These are phyloP conservation scores for Neocatenulostroma microsporum DNA, from an alignment of 2,329 filamentous ascomycete genomes.

Conservation along the genomic window DNA sequence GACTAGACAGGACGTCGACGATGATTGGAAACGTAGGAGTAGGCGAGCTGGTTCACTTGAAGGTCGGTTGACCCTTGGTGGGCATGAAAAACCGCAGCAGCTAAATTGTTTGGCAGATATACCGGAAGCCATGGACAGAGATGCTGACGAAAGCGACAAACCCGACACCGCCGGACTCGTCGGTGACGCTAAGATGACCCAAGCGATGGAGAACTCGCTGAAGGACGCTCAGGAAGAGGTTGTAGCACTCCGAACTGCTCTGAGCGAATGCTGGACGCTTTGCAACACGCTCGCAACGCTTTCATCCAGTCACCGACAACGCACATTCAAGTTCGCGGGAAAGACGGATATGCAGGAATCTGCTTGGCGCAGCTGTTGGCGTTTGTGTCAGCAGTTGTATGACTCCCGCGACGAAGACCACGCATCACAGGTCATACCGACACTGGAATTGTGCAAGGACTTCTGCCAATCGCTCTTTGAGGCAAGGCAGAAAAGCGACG, in stretches of 20 bases:
- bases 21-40: conserved; percentile 47
- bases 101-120: conserved; percentile 34
- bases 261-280: conserved; percentile 86
- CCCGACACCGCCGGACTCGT: conserved; percentile 29
- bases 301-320: conserved; percentile 73
- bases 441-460: conserved; percentile 78
- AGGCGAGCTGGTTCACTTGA: conserved; percentile 67
- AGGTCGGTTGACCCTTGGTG: conserved; percentile 43
- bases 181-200: conserved; percentile 34
- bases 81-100: conserved; percentile 14
- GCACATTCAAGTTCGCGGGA: conserved; percentile 67
- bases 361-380: conserved; percentile 93
- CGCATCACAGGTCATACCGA: conserved; percentile 61
- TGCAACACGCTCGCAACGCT: conserved; percentile 84
- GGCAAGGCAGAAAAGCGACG: conserved; percentile 67
- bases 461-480: conserved; percentile 92
- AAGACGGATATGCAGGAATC: conserved; percentile 73
- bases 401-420: conserved; percentile 66
- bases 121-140: conserved; percentile 37
- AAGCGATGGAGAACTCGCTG: conserved; percentile 44
- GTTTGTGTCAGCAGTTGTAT: conserved; percentile 81
- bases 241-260: conserved; percentile 61
- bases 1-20: conserved; percentile 66
- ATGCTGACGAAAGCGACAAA: conserved; percentile 18
- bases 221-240: conserved; percentile 55